Evolutionary conservation across 2,329 filamentous ascomycete species (phyloP).

Genomic region (Apiospora arundinis): DNA sequence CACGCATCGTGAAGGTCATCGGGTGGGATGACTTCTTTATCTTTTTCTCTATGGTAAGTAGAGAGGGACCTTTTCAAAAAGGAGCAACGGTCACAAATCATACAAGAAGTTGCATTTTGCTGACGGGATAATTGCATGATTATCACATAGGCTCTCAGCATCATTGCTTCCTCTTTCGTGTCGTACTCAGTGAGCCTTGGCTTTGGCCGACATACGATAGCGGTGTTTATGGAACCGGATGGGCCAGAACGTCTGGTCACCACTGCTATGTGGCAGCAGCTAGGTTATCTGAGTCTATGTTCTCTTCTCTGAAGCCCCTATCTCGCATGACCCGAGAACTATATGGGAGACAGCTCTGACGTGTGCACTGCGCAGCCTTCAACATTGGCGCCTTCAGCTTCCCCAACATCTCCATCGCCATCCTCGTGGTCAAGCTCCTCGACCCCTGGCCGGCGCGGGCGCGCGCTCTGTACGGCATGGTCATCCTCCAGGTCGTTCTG

Average conservation of each 20-base stretch:
- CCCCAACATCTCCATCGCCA: slow-evolving; percentile 38
- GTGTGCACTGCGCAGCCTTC: slow-evolving; percentile 27
- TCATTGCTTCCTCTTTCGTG: slow-evolving; percentile 35
- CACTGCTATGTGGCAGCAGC: slow-evolving; percentile 36
- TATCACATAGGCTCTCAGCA: slow-evolving; percentile 32
- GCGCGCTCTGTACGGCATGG: slow-evolving; percentile 32
- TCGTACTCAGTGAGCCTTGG: slow-evolving; percentile 35
- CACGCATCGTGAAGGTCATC: slow-evolving; percentile 27
- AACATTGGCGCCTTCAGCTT: slow-evolving; percentile 39
- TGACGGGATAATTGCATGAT: not conserved
- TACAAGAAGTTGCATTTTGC: no score
- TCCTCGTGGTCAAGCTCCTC: slow-evolving; percentile 35
- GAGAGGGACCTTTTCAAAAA: not conserved
- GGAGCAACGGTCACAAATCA: no score
- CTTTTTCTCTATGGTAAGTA: slow-evolving; percentile 35
- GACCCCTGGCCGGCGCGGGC: slow-evolving; percentile 34
- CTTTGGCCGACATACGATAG: slow-evolving; percentile 35
- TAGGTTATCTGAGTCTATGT: slow-evolving; percentile 31
- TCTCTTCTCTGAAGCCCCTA: no score
- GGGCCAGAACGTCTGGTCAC: slow-evolving; percentile 29
- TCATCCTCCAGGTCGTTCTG: slow-evolving; percentile 33
- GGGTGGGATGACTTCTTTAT: slow-evolving; percentile 42
- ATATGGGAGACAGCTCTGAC: no score
- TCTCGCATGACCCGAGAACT: no score
- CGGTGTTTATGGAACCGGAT: slow-evolving; percentile 33